These are phyloP conservation scores for Raffaelea deltoideospora DNA, from an alignment of 2,329 filamentous ascomycete genomes.

Conservation along the genomic window DNA sequence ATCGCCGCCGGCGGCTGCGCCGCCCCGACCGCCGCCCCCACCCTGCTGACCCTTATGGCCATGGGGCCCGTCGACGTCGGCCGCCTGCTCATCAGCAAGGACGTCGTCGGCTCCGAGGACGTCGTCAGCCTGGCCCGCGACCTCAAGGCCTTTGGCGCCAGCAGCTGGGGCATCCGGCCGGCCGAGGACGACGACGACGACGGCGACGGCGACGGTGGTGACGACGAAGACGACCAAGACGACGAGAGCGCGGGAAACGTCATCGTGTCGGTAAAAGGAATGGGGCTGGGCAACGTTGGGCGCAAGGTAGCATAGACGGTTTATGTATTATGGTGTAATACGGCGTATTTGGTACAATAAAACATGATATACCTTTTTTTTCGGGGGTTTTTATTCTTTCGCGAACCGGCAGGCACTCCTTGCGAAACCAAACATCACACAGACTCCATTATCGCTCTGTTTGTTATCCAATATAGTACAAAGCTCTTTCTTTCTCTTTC, in stretches of 20 bases:
- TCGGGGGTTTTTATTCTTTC: no score
- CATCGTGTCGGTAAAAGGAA: slow-evolving; percentile 80
- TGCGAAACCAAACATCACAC: no score
- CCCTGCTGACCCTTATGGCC: slow-evolving; percentile 78
- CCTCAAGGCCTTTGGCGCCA: slow-evolving; percentile 73
- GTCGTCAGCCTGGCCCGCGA: slow-evolving; percentile 71
- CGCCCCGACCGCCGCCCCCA: slow-evolving; percentile 53
- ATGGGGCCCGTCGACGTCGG: slow-evolving; percentile 97
- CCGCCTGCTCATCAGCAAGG: slow-evolving; percentile 63
- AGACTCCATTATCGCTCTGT: no score
- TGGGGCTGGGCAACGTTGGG: slow-evolving; percentile 86
- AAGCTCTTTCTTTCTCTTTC: no score
- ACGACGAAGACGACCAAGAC: slow-evolving; percentile 40
- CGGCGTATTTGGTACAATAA: no score
- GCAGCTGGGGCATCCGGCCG: slow-evolving; percentile 79
- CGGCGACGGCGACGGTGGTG: slow-evolving; percentile 47
- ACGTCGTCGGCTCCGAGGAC: slow-evolving; percentile 69
- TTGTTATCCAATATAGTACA: no score
- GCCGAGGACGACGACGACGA: slow-evolving; percentile 43
- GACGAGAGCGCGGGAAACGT: slow-evolving; percentile 47
- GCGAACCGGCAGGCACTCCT: no score
- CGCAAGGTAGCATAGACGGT: slow-evolving; percentile 64
- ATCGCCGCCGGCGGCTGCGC: slow-evolving; percentile 75
- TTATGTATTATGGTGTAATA: no score
- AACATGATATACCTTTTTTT: no score